Evolutionary conservation across 2,329 filamentous ascomycete genomes (phyloP).

Genomic region (Fusarium pininemorale): DNA sequence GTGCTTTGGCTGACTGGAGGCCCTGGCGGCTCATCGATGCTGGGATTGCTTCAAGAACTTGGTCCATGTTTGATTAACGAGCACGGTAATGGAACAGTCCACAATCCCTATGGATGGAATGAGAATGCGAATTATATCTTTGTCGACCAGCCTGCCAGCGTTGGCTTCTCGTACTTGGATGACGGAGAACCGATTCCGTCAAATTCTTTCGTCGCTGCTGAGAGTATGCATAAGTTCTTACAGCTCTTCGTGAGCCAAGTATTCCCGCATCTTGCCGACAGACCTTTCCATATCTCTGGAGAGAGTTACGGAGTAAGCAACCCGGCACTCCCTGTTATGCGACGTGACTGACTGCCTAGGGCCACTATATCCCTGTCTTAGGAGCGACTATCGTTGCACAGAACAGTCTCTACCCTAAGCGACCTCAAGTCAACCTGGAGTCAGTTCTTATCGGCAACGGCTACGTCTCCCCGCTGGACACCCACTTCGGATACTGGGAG

Average conservation of each 20-base stretch:
- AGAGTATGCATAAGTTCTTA: slow-evolving; percentile 30
- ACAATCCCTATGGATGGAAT: slow-evolving; percentile 34
- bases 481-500: slow-evolving; percentile 31
- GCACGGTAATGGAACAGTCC: slow-evolving; percentile 12
- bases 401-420: slow-evolving; percentile 22
- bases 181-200: slow-evolving; percentile 13
- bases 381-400: slow-evolving; percentile 36
- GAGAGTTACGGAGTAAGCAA: slow-evolving; percentile 30
- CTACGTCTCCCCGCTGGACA: slow-evolving; percentile 33
- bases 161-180: slow-evolving; percentile 37
- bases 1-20: slow-evolving; percentile 36
- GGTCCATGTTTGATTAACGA: slow-evolving; percentile 29
- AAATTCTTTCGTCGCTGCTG: slow-evolving; percentile 29
- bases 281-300: slow-evolving; percentile 32
- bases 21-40: slow-evolving; percentile 25
- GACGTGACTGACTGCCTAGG: background rate
- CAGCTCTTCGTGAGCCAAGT: slow-evolving; percentile 25
- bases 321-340: accelerated
- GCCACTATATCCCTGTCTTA: slow-evolving; percentile 32
- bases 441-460: slow-evolving; percentile 33
- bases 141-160: slow-evolving; percentile 33
- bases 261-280: background rate
- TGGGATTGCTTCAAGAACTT: slow-evolving; percentile 33
- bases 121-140: slow-evolving; percentile 36
- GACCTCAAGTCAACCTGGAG: slow-evolving; percentile 17